These are phyloP conservation scores for Cryptococcus depauperatus DNA, from an alignment of 1,284 basidiomycete species.

Conservation along the genomic window DNA sequence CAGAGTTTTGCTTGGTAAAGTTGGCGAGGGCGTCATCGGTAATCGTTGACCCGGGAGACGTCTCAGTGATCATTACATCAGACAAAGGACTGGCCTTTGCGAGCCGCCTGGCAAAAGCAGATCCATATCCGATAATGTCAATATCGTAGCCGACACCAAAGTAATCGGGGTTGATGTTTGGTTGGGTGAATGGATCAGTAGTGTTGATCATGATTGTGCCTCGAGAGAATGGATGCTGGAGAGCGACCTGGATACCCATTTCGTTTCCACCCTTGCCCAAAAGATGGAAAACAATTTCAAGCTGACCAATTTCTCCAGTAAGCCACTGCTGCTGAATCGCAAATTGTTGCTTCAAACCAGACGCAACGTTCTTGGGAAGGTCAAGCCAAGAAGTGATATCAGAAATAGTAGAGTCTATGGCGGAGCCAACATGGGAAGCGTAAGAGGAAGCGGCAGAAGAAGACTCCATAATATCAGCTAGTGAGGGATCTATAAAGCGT, in stretches of 20 bases:
- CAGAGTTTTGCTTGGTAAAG: slow-evolving; percentile 33
- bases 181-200: slow-evolving; percentile 52
- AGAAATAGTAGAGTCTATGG: slow-evolving; percentile 59
- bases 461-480: slow-evolving; percentile 26
- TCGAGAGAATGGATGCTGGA: slow-evolving; percentile 45
- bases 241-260: slow-evolving; percentile 39
- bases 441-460: slow-evolving; percentile 16
- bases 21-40: slow-evolving; percentile 32
- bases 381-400: slow-evolving; percentile 51
- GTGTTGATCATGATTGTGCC: slow-evolving; percentile 50
- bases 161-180: slow-evolving; percentile 59
- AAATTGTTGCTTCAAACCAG: slow-evolving; percentile 36
- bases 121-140: slow-evolving; percentile 31
- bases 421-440: slow-evolving; percentile 52
- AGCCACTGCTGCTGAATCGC: slow-evolving; percentile 31
- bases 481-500: slow-evolving; percentile 16
- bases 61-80: slow-evolving; percentile 27
- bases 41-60: slow-evolving; percentile 15
- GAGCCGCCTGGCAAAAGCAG: slow-evolving; percentile 31
- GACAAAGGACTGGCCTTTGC: slow-evolving; percentile 30
- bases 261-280: slow-evolving; percentile 30
- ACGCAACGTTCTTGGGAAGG: slow-evolving; percentile 32
- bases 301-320: slow-evolving; percentile 33
- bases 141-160: slow-evolving; percentile 44
- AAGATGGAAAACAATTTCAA: slow-evolving; percentile 42